A percentile compares a stretch with the other conserved stretches of the same genome.
Evolutionary conservation across 345 rosid species (phyloP).

Genomic region (Rhodamnia rubescens): DNA sequence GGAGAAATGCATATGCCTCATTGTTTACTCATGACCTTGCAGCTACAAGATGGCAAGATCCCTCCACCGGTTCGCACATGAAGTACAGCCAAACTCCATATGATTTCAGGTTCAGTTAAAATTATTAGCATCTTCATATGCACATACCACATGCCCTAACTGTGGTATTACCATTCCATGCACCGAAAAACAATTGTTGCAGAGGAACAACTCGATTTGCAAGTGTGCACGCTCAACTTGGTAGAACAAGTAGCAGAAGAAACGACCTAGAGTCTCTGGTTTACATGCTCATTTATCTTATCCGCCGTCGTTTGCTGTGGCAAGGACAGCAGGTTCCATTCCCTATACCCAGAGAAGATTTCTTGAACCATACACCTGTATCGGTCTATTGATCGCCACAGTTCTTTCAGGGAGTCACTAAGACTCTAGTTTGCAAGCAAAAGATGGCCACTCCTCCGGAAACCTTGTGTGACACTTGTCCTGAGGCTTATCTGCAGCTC

Average conservation of each 20-base stretch:
- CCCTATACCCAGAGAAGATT: neutral
- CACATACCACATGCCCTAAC: too few relatives aligned
- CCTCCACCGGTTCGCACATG: neutral
- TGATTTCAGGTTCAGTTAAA: neutral
- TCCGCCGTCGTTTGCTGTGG: neutral
- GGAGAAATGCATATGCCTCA: neutral
- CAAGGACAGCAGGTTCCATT: slow-evolving; percentile 1
- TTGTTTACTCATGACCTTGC: neutral
- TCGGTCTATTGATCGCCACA: neutral
- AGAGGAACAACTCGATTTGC: slow-evolving; percentile 1
- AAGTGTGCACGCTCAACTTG: slow-evolving; percentile 4
- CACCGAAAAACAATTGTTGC: neutral
- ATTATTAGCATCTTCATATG: too few relatives aligned
- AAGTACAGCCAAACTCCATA: neutral
- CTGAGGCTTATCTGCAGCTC: neutral
- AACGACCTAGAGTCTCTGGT: slow-evolving; percentile 1
- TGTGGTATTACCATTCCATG: too few relatives aligned
- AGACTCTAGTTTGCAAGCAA: slow-evolving; percentile 2
- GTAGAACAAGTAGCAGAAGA: neutral
- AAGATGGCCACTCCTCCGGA: slow-evolving; percentile 4
- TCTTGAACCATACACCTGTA: neutral
- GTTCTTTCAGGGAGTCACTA: neutral
- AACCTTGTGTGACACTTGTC: neutral
- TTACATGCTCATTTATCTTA: slow-evolving; percentile 1
- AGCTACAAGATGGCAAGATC: neutral